Evolutionary conservation across 192 early-diverging fungal genomes (phyloP).

Genomic region (Backusella westeae): DNA sequence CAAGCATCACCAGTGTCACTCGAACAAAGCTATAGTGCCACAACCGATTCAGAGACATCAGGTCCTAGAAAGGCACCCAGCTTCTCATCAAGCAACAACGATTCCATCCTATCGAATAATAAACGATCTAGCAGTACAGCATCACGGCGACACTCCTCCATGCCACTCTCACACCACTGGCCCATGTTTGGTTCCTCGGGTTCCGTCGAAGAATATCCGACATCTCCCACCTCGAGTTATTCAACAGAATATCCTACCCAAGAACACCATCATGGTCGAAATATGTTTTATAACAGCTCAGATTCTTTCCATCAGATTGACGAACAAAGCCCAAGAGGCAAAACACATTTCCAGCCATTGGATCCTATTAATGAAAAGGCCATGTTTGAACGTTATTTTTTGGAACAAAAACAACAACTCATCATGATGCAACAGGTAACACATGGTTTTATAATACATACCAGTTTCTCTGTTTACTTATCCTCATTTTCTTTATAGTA

Average conservation of each 20-base stretch:
- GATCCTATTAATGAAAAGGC: not conserved
- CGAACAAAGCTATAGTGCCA: not conserved
- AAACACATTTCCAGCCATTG: not conserved
- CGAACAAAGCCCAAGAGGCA: not conserved
- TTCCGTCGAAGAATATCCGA: not conserved
- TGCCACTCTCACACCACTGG: not conserved
- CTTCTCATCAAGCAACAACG: not conserved
- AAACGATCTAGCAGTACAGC: not conserved
- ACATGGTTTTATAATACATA: not conserved
- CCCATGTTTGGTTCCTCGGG: not conserved
- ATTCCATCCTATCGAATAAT: not conserved
- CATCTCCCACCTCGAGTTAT: not conserved
- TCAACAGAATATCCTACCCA: not conserved
- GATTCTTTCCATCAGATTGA: not conserved
- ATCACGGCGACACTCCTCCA: not conserved
- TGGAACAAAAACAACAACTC: not conserved
- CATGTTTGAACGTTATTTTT: not conserved
- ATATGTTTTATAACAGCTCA: not conserved
- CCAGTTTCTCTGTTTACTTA: not conserved
- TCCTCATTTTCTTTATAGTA: not conserved
- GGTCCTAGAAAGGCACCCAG: not conserved
- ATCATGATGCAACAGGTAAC: constrained; percentile 6
- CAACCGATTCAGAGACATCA: not conserved
- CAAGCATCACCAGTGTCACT: not conserved
- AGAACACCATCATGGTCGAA: not conserved